Evolutionary conservation across 495 filamentous ascomycete species (phyloP), one percentile per base, ranked within the genome.

Genomic region (Pyronema domesticum): DNA sequence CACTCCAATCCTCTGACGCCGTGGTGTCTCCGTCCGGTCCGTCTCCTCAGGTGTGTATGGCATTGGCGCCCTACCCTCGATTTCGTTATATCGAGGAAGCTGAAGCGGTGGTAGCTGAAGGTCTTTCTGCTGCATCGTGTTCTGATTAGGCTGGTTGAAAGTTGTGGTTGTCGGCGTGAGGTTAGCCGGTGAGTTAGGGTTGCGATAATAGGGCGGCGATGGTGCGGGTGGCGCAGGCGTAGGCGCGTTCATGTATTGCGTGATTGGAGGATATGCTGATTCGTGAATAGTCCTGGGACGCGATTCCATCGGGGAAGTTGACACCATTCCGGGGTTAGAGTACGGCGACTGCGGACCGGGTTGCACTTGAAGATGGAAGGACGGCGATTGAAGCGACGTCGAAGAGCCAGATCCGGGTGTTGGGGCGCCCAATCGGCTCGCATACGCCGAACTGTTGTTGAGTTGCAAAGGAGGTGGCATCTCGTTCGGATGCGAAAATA

Each of bases 391-490:
- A 8, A 53, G 36, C 18, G 48, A 51, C 19, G 35, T 11, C 23
- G 35, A 13, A 17, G 50, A 33, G 1, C 39, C 39, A 3, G 45
- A 15, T 13, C 15, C 23, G 10, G 37, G 35, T 17, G 50, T 42
- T 5, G 50, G 50, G 42, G 10, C 23, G 3, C 37, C 35, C 9
- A 53, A 19, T 7, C 36, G 7, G 50, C 23, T 40, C 13, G 10
- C 10, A 36, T 50, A 50, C 13, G 47, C 13, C 11, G 36, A 14
- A 33, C 50, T 53, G 37, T 51, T 56, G 51, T 52, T 58, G 44
- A 65, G 59, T 43, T 64, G 62, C 40, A 64, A 58, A 14, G 63
- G 63, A 57, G 63, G 60, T 11, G 64, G 64, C 14, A 66, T 57
- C 19, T 55, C 60, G n/a, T 58, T 63, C 13, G 56, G 53, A 23